Conservation (phyloP, 1,139 yeast species). For the Taphrina wiesneri region DNA sequence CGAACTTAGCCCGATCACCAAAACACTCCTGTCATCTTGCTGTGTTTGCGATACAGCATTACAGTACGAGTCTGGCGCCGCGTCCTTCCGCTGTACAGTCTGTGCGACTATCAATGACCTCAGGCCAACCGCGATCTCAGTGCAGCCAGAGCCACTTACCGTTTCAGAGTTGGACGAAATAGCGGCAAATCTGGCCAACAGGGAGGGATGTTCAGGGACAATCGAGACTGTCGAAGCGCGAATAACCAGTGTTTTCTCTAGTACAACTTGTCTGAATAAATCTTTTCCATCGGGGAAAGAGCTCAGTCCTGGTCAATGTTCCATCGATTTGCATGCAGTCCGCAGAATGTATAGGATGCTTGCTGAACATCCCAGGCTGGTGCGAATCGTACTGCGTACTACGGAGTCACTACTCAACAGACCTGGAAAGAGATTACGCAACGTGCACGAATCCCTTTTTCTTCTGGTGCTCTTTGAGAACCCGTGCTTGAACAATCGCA, state of each 20-base stretch:
- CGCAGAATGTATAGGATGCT: conserved; percentile 26
- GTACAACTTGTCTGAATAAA: conserved; percentile 38
- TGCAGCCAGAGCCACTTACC: not conserved
- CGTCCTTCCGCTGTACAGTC: conserved; percentile 40
- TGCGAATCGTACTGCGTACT: conserved; percentile 40
- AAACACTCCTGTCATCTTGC: conserved; percentile 33
- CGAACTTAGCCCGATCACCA: not conserved
- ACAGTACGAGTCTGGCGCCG: conserved; percentile 35
- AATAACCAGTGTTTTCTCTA: conserved; percentile 10
- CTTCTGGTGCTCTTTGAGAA: conserved; percentile 45
- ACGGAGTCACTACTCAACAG: conserved; percentile 43
- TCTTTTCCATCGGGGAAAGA: conserved; percentile 41
- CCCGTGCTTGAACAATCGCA: conserved; percentile 42
- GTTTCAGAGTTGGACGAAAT: not conserved
- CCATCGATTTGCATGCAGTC: conserved; percentile 42
- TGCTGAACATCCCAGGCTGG: conserved; percentile 37
- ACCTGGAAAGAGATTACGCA: conserved; percentile 39
- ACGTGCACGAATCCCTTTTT: conserved; percentile 42
- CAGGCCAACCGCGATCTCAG: conserved; percentile 9
- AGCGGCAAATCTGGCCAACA: not conserved
- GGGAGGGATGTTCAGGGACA: not conserved
- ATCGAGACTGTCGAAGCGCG: not conserved
- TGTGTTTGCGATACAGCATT: conserved; percentile 39
- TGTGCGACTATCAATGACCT: conserved; percentile 40
- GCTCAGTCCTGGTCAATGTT: conserved; percentile 42